Base-by-base conservation (phyloP, 1,284 basidiomycete genomes). In the Trichosporon sp. region DNA sequence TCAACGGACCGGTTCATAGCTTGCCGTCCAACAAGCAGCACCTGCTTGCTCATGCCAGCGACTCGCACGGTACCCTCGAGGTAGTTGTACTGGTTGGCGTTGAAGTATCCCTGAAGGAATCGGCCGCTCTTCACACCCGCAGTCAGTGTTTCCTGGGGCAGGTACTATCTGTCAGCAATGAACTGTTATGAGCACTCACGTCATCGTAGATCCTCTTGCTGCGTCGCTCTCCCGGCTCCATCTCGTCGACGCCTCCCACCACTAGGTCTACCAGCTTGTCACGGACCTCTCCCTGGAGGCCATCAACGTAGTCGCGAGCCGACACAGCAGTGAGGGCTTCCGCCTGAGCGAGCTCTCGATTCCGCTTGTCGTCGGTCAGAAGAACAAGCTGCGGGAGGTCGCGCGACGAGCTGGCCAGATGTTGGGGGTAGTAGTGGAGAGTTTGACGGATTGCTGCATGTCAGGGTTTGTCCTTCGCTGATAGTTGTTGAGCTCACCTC, bases 1-100 rank as follows among this genome's bases (percentile, higher is more conserved):
- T 98, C 89, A 3, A 98, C 91, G 0, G 95, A 89, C 29, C 97
- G 89, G 80, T 99, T 99, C 92, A 98, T 98, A 69, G 93, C 89
- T 81, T 96, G 90, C 31, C 95, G 87, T 0, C 96, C 95, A 23
- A 93, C 87, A 1, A 99, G 86, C 8, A 99, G 85, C 11, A 99
- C 86, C 0, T 93, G 90, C 76, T 92, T 93, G 18, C 86, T 84
- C 73, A 92, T 91, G 0, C 86, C 87, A 1, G 89, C 87, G 0
- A 91, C 90, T 4, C 88, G 86, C 18, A 98, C 95, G 60, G 87
- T 92, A 1, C 93, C 96, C 89, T 98, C 95, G 7, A 98, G 86
- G 78, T 96, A 99, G 81, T 99, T 99, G 85, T 93, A 99, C 71
- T 91, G 89, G 76, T 93, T 98, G 4, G 95, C 93, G 77, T 93